Conservation (phyloP, 495 filamentous ascomycete species). For the Aspergillus funiculosus region DNA sequence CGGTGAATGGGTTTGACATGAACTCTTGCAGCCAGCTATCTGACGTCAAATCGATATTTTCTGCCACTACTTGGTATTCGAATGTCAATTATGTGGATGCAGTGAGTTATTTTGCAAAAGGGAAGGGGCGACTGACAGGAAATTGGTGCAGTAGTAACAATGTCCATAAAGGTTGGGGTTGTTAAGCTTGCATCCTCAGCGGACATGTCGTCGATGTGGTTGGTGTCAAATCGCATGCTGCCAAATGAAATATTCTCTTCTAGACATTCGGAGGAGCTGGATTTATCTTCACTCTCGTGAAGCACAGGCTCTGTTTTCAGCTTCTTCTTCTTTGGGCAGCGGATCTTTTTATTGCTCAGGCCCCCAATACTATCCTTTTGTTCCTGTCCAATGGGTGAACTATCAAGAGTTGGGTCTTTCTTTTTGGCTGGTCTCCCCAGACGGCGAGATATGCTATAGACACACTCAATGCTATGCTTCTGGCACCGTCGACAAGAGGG, state of each 20-base stretch:
- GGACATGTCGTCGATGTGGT: conserved; percentile 7
- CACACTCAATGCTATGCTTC: conserved; percentile 38
- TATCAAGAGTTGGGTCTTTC: conserved; percentile 14
- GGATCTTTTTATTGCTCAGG: conserved; percentile 13
- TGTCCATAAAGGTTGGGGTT: conserved; percentile 14
- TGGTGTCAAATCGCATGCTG: neutral
- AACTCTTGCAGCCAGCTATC: conserved; percentile 33
- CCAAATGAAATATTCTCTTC: conserved; percentile 9
- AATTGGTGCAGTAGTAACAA: conserved; percentile 4
- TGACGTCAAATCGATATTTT: conserved; percentile 22
- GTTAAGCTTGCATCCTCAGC: conserved; percentile 7
- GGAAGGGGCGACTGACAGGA: conserved; percentile 9
- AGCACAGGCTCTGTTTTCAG: conserved; percentile 6
- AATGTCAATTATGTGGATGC: neutral
- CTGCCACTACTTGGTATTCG: conserved; percentile 11
- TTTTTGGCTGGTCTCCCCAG: conserved; percentile 41
- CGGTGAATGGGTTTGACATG: conserved; percentile 19
- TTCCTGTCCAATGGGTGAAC: neutral
- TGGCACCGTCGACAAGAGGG: conserved; percentile 41
- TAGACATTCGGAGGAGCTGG: neutral
- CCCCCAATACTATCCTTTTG: conserved; percentile 1
- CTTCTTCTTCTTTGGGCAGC: conserved; percentile 15
- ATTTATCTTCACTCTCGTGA: neutral
- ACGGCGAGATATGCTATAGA: conserved; percentile 44
- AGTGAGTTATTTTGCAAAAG: neutral